These are phyloP conservation scores for Cystofilobasidium macerans DNA, from an alignment of 768 basidiomycete genomes.

Conservation along the genomic window DNA sequence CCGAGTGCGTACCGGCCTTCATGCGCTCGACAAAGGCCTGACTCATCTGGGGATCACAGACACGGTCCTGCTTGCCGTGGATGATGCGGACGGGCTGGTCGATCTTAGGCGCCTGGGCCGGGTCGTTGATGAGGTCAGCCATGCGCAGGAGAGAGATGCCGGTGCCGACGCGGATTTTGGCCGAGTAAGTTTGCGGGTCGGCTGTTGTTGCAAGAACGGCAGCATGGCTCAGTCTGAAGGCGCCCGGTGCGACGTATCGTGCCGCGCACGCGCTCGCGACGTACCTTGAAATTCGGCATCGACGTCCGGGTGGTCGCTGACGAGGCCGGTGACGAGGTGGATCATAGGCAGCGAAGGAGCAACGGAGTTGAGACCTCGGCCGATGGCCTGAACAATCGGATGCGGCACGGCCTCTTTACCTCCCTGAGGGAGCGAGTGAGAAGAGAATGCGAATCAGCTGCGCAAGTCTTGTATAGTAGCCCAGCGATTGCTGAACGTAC, in stretches of 20 bases:
- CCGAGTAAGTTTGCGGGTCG: constrained; percentile 38
- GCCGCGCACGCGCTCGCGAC: constrained; percentile 31
- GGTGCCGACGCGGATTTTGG: constrained; percentile 38
- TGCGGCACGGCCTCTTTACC: constrained; percentile 28
- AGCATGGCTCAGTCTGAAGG: neutral
- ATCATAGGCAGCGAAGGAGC: neutral
- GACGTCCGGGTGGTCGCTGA: constrained; percentile 40
- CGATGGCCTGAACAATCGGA: constrained; percentile 36
- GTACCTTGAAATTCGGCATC: constrained; percentile 39
- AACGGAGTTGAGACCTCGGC: neutral
- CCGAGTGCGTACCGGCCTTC: constrained; percentile 7
- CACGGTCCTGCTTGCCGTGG: constrained; percentile 39
- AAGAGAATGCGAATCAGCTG: constrained; percentile 14
- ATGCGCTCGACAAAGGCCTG: constrained; percentile 35
- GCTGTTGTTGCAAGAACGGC: constrained; percentile 7
- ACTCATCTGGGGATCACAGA: constrained; percentile 35
- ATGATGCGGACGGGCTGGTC: constrained; percentile 38
- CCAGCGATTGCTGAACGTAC: constrained; percentile 25
- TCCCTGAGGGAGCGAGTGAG: constrained; percentile 27
- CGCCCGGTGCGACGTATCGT: too few relatives aligned
- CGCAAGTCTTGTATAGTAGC: constrained; percentile 35
- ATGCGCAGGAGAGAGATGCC: constrained; percentile 37
- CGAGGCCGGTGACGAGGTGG: constrained; percentile 31
- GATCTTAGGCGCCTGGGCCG: constrained; percentile 3
- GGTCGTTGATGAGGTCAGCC: constrained; percentile 29